Conservation (phyloP, 345 rosid genomes). For the Clausena lansium region DNA sequence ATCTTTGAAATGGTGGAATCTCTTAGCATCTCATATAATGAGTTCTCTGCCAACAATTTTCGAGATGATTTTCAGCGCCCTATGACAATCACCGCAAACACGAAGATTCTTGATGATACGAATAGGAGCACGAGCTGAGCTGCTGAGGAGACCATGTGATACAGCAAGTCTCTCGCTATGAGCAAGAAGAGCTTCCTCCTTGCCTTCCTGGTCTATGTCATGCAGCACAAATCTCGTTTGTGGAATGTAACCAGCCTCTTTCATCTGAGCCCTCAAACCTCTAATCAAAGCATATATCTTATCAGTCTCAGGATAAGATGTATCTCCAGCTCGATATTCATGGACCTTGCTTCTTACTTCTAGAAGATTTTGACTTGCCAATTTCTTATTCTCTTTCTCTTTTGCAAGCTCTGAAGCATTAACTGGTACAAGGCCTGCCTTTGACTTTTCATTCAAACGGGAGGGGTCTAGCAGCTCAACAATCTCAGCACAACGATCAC, state of each 20-base stretch:
- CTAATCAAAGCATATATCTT: slow-evolving; percentile 50
- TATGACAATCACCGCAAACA: slow-evolving; percentile 84
- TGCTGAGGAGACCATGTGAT: slow-evolving; percentile 61
- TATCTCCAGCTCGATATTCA: slow-evolving; percentile 81
- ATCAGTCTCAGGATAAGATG: slow-evolving; percentile 67
- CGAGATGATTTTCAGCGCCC: slow-evolving; percentile 65
- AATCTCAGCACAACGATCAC: slow-evolving; percentile 72
- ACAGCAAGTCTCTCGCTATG: slow-evolving; percentile 91
- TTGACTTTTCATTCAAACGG: slow-evolving; percentile 50
- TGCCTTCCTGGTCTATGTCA: slow-evolving; percentile 81
- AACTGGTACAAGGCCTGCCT: slow-evolving; percentile 60
- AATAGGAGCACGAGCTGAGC: slow-evolving; percentile 51
- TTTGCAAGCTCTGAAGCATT: slow-evolving; percentile 45
- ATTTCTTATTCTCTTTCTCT: slow-evolving; percentile 46
- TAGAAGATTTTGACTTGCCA: slow-evolving; percentile 35
- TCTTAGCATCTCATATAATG: slow-evolving; percentile 70
- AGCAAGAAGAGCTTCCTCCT: slow-evolving; percentile 79
- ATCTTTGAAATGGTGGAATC: slow-evolving; percentile 74
- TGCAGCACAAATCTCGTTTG: slow-evolving; percentile 60
- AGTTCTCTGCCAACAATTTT: slow-evolving; percentile 70
- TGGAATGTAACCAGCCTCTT: slow-evolving; percentile 71
- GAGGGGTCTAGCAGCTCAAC: slow-evolving; percentile 62
- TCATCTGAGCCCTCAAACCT: slow-evolving; percentile 63
- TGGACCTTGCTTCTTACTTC: slow-evolving; percentile 42
- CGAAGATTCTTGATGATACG: slow-evolving; percentile 78